A percentile compares a stretch with the other conserved stretches of the same genome.
These are phyloP conservation scores for Eremomyces bilateralis DNA, from an alignment of 495 filamentous ascomycete genomes.

Conservation along the genomic window DNA sequence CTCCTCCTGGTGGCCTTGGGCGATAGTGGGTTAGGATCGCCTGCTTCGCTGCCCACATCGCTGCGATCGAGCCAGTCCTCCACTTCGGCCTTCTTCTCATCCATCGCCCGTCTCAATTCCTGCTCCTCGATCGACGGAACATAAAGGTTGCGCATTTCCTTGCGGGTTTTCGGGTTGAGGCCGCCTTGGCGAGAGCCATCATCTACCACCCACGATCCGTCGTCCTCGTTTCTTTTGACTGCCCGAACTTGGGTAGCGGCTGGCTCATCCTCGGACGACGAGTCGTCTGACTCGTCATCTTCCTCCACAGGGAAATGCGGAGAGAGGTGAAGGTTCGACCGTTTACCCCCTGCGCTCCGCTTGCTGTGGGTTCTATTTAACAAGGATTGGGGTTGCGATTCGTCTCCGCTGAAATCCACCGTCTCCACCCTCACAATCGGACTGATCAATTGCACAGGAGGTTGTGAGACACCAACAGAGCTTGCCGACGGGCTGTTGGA, in stretches of 20 bases:
- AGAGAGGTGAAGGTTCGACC: no score
- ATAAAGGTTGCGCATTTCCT: constrained; percentile 8
- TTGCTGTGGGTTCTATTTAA: no score
- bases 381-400: no score
- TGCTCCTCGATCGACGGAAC: constrained; percentile 15
- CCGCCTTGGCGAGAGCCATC: constrained; percentile 9
- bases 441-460: constrained; percentile 11
- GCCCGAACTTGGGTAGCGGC: no score
- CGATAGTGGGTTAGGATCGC: constrained; percentile 1
- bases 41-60: constrained; percentile 11
- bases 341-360: no score
- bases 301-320: no score
- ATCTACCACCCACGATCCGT: constrained; percentile 12
- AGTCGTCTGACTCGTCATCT: constrained; percentile 11
- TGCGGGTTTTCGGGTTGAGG: constrained; percentile 10
- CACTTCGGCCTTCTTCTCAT: constrained; percentile 16
- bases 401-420: constrained; percentile 7
- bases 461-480: constrained; percentile 7
- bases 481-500: constrained; percentile 8
- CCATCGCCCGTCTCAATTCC: constrained; percentile 9
- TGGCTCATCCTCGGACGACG: no score
- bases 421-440: constrained; percentile 12
- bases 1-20: constrained; percentile 3
- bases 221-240: constrained; percentile 8
- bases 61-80: constrained; percentile 14